A percentile compares a stretch with the other conserved stretches of the same genome.
Conservation (phyloP, 495 filamentous ascomycete species). For the Aspergillus asperescens region DNA sequence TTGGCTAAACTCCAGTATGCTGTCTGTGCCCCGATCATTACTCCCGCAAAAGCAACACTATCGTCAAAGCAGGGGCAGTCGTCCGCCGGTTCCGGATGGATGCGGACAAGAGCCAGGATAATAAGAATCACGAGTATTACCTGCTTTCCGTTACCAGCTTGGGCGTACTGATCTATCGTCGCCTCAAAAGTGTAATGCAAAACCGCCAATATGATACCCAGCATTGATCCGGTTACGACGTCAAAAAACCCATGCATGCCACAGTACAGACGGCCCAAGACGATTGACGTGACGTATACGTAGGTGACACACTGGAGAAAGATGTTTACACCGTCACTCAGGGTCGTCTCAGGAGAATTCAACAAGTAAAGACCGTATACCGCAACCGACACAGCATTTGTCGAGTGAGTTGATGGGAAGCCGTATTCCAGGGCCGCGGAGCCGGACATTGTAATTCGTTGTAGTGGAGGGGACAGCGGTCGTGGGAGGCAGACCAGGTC, state of each 20-base stretch:
- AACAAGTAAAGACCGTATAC: slow-evolving; percentile 73
- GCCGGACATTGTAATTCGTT: slow-evolving; percentile 94
- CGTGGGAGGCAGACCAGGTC: slow-evolving; percentile 93
- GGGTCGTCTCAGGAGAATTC: slow-evolving; percentile 47
- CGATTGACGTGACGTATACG: slow-evolving; percentile 82
- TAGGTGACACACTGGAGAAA: slow-evolving; percentile 63
- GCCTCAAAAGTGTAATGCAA: slow-evolving; percentile 69
- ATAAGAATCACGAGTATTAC: slow-evolving; percentile 56
- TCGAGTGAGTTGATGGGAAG: slow-evolving; percentile 94
- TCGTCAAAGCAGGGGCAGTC: slow-evolving; percentile 98
- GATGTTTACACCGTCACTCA: slow-evolving; percentile 48
- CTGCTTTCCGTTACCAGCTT: slow-evolving; percentile 42
- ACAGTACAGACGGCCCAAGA: slow-evolving; percentile 87
- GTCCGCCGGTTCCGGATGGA: slow-evolving; percentile 94
- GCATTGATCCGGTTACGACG: slow-evolving; percentile 67
- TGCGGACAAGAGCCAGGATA: slow-evolving; percentile 70
- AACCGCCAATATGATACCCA: slow-evolving; percentile 64
- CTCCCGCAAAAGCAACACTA: slow-evolving; percentile 86
- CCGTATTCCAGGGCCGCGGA: slow-evolving; percentile 93
- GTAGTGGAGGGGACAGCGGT: slow-evolving; percentile 85
- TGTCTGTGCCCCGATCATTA: slow-evolving; percentile 72
- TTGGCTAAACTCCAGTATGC: slow-evolving; percentile 75
- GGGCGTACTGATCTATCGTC: slow-evolving; percentile 59
- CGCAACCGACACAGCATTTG: slow-evolving; percentile 92
- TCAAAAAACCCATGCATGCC: slow-evolving; percentile 98